Evolutionary conservation across 768 basidiomycete genomes (phyloP), one percentile per base, ranked within the genome.

Genomic region (Pleurotus sapidus): DNA sequence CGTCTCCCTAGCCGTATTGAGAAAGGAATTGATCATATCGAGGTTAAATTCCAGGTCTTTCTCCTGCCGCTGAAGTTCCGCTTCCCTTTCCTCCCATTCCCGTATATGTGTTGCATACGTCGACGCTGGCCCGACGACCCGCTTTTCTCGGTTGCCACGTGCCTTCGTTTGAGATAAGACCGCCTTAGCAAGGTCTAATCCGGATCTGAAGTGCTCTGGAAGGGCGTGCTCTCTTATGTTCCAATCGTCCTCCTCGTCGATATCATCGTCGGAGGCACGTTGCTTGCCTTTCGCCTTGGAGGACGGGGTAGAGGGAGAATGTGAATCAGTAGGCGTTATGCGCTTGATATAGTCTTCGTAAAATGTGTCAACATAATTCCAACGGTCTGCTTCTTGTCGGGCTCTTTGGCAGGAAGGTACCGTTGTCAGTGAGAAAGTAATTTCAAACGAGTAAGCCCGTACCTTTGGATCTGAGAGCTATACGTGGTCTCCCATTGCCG

Each of bases 361-460:
- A 42, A 76, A 78, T 46, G 81, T 79, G 5, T 77, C 76, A 0
- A 83, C 78, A 60, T 83, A 79, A 45, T 81, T 78, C 91, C 91
- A 92, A n/a, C 82, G 80, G 55, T 86, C 85, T 27, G 86, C 84
- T 65, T 92, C 91, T 47, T 77, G 77, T 64, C 86, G 65, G 42
- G 69, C 68, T 30, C 79, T 79, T 34, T 30, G 43, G 34, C 57
- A 9, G 50, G 50, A 17, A 24, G 18, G 34, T 30, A 40, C 60
- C 30, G 55, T 27, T 8, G 12, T 34, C 17, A 20, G 50, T 9
- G 17, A 23, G 54, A 11, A 49, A 15, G 3, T 11, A n/a, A 40
- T 23, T 20, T 30, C 39, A 49, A 39, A 12, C 20, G 23, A 27
- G 37, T n/a, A 12, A 49, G 42, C 2, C 76, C 87, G 46, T 61